Evolutionary conservation across 352 stramenopile species (phyloP), one percentile per base, ranked within the genome.

Genomic region (Phytophthora citricola): DNA sequence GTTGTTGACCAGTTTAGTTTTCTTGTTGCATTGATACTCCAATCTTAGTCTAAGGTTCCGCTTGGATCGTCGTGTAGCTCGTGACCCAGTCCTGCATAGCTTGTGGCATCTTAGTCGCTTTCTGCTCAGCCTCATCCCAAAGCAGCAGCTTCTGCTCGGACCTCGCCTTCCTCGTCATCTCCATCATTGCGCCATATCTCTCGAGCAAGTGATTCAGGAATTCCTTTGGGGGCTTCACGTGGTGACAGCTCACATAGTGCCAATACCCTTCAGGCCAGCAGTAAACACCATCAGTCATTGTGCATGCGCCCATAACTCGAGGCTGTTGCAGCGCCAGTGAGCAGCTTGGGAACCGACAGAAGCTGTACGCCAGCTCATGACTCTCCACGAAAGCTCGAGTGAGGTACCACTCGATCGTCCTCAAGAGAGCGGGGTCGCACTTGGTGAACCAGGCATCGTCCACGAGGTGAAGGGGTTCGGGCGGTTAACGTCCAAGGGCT

Each of bases 331-430:
- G 40, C 8, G 81, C 76, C 34, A 68, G 38, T 12, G 40, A 34
- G 63, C 86, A 94, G 41, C 78, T 62, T 6, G 58, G 34, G 61
- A 94, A 92, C 12, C 87, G 83, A 53, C 87, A 94, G 46, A 81
- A 91, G 67, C 84, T 93, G 78, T 92, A 94, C 12, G 79, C 87
- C 47, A 93, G 75, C 55, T 94, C 87, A 34, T 94, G 80, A 48
- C 81, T 91, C 58, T 94, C 87, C 10, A 94, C 74, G 57, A 84
- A 87, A 45, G 72, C 81, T 26, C 69, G 55, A n/a, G 73, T 77
- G 24, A 94, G 69, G 32, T 85, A 94, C 79, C 71, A 82, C 58
- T 86, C 61, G 40, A 94, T 76, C 24, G 44, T 62, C 44, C 73
- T 52, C 8, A 69, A 47, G 4, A 72, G 14, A 24, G 34, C 45